Evolutionary conservation across 2,329 filamentous ascomycete genomes (phyloP).

Genomic region (Coniella vitis): DNA sequence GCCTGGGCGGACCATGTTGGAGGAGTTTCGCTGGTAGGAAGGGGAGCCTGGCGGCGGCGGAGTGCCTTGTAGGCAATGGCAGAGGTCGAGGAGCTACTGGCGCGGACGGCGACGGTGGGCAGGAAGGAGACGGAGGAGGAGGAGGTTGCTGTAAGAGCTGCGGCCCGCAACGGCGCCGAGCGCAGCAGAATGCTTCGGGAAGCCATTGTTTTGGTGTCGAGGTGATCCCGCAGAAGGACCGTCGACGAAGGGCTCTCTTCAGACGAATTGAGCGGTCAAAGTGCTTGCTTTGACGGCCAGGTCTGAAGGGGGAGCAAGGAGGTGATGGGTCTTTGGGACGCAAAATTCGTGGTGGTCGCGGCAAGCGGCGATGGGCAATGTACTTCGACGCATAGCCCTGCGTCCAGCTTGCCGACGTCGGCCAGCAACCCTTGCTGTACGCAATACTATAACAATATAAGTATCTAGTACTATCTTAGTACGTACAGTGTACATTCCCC

Average conservation of each 20-base stretch:
- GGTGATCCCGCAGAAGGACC: constrained; percentile 14
- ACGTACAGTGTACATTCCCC: neutral
- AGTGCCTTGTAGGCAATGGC: constrained; percentile 96
- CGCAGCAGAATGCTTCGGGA: constrained; percentile 14
- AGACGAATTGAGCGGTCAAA: neutral
- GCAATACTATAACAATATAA: too few species aligned
- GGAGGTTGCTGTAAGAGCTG: constrained; percentile 15
- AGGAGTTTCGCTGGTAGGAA: constrained; percentile 69
- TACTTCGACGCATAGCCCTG: neutral
- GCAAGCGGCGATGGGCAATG: neutral
- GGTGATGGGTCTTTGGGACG: constrained; percentile 5
- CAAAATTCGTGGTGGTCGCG: constrained; percentile 4
- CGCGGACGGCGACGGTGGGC: constrained; percentile 25
- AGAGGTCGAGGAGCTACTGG: constrained; percentile 68
- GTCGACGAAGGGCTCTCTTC: constrained; percentile 9
- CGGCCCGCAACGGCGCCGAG: constrained; percentile 18
- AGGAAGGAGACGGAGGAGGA: constrained; percentile 21
- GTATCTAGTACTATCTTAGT: too few species aligned
- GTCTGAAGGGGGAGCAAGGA: neutral
- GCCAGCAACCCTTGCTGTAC: neutral
- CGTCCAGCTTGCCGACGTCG: constrained; percentile 2
- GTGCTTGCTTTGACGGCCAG: neutral
- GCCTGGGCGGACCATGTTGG: constrained; percentile 85
- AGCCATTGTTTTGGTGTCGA: constrained; percentile 13
- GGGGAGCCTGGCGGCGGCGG: constrained; percentile 79